Conservation (phyloP, 139 green algal genomes). For the Micractinium sp. region DNA sequence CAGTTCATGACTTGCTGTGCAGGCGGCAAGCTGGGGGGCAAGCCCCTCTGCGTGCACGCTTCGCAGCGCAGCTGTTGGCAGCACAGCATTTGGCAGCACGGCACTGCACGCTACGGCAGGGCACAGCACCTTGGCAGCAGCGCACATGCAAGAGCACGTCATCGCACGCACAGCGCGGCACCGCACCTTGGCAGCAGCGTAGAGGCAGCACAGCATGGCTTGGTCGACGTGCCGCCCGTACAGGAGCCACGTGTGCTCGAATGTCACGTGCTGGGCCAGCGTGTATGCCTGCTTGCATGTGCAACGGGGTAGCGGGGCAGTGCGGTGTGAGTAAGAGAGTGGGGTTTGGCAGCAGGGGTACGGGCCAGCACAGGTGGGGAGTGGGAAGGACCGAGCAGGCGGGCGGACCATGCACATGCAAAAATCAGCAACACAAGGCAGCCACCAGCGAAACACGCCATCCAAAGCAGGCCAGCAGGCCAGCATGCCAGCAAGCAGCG, state of each 20-base stretch:
- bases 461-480: neutral
- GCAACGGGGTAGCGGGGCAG: neutral
- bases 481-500: neutral
- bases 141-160: neutral
- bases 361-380: neutral
- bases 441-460: neutral
- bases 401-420: too few relatives aligned
- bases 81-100: neutral
- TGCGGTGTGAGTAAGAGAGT: neutral
- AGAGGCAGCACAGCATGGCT: constrained; percentile 86
- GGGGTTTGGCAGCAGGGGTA: neutral
- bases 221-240: constrained; percentile 94
- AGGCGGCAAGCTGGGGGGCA: too few relatives aligned
- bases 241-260: constrained; percentile 81
- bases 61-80: neutral
- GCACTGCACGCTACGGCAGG: neutral
- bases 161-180: neutral
- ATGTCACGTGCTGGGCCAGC: constrained; percentile 70
- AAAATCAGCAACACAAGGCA: too few relatives aligned
- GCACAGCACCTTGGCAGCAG: too few relatives aligned
- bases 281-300: constrained; percentile 63
- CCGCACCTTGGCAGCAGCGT: constrained; percentile 90
- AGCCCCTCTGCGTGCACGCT: too few relatives aligned
- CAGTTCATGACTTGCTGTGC: too few relatives aligned
- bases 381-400: too few relatives aligned